Base-by-base conservation (phyloP, 2,329 filamentous ascomycete genomes). In the Epichloe amarillans region DNA sequence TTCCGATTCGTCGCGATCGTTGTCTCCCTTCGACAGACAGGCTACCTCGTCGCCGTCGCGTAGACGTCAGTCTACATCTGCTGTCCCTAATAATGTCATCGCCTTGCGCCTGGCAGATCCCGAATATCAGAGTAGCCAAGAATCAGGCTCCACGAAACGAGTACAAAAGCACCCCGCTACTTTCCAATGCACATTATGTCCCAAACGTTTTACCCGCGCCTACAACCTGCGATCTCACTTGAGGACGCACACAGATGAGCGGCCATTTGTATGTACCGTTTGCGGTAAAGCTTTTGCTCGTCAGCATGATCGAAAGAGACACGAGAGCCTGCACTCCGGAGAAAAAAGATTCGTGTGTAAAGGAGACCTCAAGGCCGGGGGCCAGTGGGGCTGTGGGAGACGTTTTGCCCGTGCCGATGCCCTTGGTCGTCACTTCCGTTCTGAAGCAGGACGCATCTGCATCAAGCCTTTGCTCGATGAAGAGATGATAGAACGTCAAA, bases 301-400 rank as follows among this genome's bases (percentile, higher is more conserved):
- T 26, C 93, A 98, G 64, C 93, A 98, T 64, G 93, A 98, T 65
- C 84, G 93, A 44, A 98, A 98, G 69, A 84, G 93, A 39, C 93
- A 98, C 67, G 93, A 98, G 69, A 90, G 91, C 39, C 72, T 98
- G 41, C 93, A 98, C 63, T 94, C 88, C 0, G 93, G 93, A 41
- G 93, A 98, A 71, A 98, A 97, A 79, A 97, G 95, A 64, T 98
- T 97, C 64, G 87, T 97, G 7, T 98, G 93, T 69, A 89, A 88
- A 58, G 93, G 93, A 49, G 86, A 90, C 52, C 80, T 98, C 47
- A 90, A 91, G 58, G 81, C 81, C 2, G 83, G 84, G 45, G 84
- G 84, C 5, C 81, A 86, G 57, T 98, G 93, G 93, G 93, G 93
- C 19, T 98, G 93, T 59, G 88, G 88, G 3, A 80, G 93, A 54